A percentile compares a stretch with the other conserved stretches of the same genome.
Evolutionary conservation across 371 early-diverging fungal genomes (phyloP).

Genomic region (Mortierella sp.): DNA sequence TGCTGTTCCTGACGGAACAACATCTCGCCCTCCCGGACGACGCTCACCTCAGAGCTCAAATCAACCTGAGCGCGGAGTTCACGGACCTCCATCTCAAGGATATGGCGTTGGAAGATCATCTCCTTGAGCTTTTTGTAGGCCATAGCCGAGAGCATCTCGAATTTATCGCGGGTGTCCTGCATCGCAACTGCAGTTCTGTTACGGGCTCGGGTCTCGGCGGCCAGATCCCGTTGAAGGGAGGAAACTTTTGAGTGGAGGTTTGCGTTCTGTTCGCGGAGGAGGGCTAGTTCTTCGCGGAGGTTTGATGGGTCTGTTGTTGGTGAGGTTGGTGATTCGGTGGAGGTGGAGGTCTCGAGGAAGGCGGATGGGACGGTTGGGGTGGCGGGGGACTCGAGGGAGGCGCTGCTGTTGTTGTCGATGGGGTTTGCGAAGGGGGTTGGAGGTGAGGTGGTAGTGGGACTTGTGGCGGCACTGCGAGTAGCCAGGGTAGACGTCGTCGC

Average conservation of each 20-base stretch:
- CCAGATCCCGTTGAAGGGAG: slow-evolving; percentile 59
- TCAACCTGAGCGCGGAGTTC: slow-evolving; percentile 49
- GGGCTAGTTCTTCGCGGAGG: slow-evolving; percentile 27
- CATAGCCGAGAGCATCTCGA: slow-evolving; percentile 65
- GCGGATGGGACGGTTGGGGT: background rate
- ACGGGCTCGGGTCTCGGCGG: slow-evolving; percentile 60
- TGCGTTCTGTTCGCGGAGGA: slow-evolving; percentile 42
- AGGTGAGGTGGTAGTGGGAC: slow-evolving; percentile 11
- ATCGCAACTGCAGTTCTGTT: slow-evolving; percentile 62
- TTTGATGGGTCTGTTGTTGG: slow-evolving; percentile 2
- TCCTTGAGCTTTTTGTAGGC: slow-evolving; percentile 69
- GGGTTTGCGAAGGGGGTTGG: background rate
- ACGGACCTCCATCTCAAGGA: slow-evolving; percentile 54
- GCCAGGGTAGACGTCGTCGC: slow-evolving; percentile 16
- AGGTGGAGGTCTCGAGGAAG: background rate
- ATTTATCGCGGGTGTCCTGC: slow-evolving; percentile 64
- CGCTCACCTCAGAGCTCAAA: slow-evolving; percentile 9
- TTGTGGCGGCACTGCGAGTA: slow-evolving; percentile 7
- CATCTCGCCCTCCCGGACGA: slow-evolving; percentile 30
- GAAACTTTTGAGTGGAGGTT: slow-evolving; percentile 35
- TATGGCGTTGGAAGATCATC: slow-evolving; percentile 58
- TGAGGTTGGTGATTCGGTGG: background rate
- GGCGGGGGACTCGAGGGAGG: slow-evolving; percentile 1
- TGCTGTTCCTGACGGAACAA: slow-evolving; percentile 31
- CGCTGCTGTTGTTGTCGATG: background rate